These are phyloP conservation scores for Penicillium digitatum DNA, from an alignment of 2,329 filamentous ascomycete genomes.

Conservation along the genomic window DNA sequence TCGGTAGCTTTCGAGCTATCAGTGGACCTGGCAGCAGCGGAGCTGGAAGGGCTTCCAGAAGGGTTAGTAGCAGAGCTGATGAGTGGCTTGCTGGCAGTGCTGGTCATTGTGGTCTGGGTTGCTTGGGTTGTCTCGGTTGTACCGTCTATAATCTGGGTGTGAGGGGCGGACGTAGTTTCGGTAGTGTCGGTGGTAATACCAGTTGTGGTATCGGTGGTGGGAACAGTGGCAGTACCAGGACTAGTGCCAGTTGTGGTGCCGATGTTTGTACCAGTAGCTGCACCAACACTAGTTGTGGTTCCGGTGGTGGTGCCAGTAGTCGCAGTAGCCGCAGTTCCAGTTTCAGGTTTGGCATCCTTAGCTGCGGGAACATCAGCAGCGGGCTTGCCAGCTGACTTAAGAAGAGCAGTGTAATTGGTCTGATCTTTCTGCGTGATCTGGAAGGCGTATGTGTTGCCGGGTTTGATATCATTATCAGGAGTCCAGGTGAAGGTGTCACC, in stretches of 20 bases:
- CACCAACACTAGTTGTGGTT: constrained; percentile 4
- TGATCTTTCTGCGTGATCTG: constrained; percentile 52
- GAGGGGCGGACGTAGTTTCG: constrained; percentile 4
- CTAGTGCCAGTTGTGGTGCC: constrained; percentile 1
- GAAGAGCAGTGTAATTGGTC: constrained; percentile 55
- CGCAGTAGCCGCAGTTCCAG: not conserved
- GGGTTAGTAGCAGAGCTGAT: constrained; percentile 23
- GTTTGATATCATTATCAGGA: constrained; percentile 42
- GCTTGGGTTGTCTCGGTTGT: not conserved
- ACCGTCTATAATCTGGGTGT: not conserved
- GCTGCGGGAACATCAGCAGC: constrained; percentile 1
- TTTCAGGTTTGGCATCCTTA: constrained; percentile 7
- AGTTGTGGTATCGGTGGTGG: not conserved
- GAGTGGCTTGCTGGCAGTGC: constrained; percentile 58
- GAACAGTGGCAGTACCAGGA: not conserved
- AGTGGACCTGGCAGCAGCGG: constrained; percentile 15
- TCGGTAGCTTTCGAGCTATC: constrained; percentile 11
- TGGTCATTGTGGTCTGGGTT: constrained; percentile 38
- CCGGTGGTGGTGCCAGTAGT: constrained; percentile 1
- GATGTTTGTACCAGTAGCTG: not conserved
- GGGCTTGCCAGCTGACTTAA: constrained; percentile 42
- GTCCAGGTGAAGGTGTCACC: constrained; percentile 52
- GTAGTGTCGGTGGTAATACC: not conserved
- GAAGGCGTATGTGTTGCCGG: constrained; percentile 54
- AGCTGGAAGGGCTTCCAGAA: constrained; percentile 21